Percentiles rank a stretch among this genome's conserved stretches.
Evolutionary conservation across 2,329 filamentous ascomycete genomes (phyloP).

Genomic region (Cladosporium sphaerospermum): DNA sequence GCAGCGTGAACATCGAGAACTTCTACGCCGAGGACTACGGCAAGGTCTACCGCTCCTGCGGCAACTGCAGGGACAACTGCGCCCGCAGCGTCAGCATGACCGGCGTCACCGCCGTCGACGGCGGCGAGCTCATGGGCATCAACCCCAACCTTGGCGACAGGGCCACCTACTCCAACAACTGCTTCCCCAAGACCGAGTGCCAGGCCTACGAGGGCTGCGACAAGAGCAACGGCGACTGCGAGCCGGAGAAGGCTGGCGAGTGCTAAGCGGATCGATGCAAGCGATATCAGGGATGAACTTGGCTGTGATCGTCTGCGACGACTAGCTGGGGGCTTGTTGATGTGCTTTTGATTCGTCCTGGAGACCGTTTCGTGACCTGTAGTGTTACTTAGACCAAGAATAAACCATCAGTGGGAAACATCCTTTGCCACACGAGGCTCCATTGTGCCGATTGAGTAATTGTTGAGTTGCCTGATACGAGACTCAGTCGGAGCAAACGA

Average conservation of each 20-base stretch:
- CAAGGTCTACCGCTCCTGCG: conserved; percentile 7
- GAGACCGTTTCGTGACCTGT: no score
- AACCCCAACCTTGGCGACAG: conserved; percentile 9
- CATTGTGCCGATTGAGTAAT: no score
- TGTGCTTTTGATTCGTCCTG: no score
- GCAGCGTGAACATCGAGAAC: conserved; percentile 6
- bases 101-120: conserved; percentile 1
- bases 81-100: conserved; percentile 4
- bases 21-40: conserved; percentile 10
- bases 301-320: no score
- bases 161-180: conserved; percentile 7
- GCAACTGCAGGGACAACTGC: conserved; percentile 9
- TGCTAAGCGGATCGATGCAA: background rate
- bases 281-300: no score
- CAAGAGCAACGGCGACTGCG: conserved; percentile 4
- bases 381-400: no score
- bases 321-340: no score
- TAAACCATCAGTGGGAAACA: no score
- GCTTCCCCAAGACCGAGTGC: conserved; percentile 3
- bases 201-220: conserved; percentile 7
- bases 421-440: no score
- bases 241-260: conserved; percentile 3
- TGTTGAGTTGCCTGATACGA: no score
- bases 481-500: no score
- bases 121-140: conserved; percentile 7